Conservation (phyloP, 23 red algal species). For the Gracilaria domingensis region DNA sequence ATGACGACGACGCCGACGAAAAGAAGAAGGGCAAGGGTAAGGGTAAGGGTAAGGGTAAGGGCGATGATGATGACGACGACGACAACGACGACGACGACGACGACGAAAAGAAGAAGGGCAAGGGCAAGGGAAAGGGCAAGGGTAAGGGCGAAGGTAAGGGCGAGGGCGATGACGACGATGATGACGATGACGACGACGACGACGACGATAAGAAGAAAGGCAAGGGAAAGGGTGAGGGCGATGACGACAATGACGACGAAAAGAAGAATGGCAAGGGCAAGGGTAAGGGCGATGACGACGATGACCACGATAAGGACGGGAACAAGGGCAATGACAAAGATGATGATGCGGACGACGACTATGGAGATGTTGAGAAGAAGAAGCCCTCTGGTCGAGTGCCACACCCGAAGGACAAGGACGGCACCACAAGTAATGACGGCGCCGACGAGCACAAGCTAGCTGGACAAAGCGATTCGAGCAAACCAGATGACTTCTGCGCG, state of each 20-base stretch:
- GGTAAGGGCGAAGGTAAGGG: background rate
- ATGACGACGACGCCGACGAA: too few relatives aligned
- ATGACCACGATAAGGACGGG: background rate
- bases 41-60: too few relatives aligned
- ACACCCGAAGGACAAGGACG: background rate
- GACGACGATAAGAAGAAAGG: background rate
- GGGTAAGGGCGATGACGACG: background rate
- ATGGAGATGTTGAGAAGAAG: background rate
- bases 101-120: background rate
- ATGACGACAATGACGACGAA: background rate
- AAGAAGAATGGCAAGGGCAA: background rate
- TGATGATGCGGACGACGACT: background rate
- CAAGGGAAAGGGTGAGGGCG: background rate
- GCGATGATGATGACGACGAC: slow-evolving; percentile 15
- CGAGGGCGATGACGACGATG: background rate
- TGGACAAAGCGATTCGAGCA: background rate
- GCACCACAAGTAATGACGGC: background rate
- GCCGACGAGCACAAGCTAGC: background rate
- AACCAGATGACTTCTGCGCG: slow-evolving; percentile 2
- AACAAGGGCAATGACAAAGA: slow-evolving; percentile 1
- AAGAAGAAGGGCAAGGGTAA: too few relatives aligned
- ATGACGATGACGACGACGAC: background rate
- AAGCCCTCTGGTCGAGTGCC: background rate
- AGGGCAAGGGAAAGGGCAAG: background rate
- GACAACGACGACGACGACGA: background rate